Base-by-base conservation (phyloP, 805 yeast genomes). In the Candida coquimbonensis region DNA sequence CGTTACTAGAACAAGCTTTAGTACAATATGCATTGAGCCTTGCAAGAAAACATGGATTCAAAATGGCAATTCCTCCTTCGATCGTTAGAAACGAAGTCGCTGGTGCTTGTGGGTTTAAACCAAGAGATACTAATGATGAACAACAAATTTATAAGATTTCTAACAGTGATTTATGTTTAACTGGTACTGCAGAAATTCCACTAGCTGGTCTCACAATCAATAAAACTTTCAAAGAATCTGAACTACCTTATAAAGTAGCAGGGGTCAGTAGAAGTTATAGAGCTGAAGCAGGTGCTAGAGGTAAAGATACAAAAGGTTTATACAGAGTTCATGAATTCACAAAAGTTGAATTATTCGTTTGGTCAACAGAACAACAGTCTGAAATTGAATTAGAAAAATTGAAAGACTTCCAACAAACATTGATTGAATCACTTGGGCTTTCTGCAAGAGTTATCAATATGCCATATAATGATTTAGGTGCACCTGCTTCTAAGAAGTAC, bases 211-310 rank as follows among this genome's bases (percentile, higher is more conserved):
- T 83, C 50, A 80, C 78, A 44, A 75, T 83, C 6, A 75, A 83
- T 46, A 68, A 70, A 24, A 64, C 68, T 0, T 66, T 83, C 36
- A 58, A 63, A 7, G 54, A 69, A 34, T 39, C 57, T 1, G 64
- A 70, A 0, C 66, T 78, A 7, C 89, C 95, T 0, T 51, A 68
- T 13, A 80, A 77, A 55, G 68, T 77, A 27, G 93, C 80, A 12
- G 99, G 97, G 1, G 72, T 88, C 1, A 83, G 95, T 44, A 72
- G 97, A 51, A 79, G 96, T 50, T 93, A 81, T 60, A 72, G 99
- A 50, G 96, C 97, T 0, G 99, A 93, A 61, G 99, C 99, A 0
- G 99, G 98, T 3, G 93, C 98, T 2, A 76, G 96, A 46, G 99
- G 99, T 2, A 78, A 78, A 52, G 97, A 88, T 53, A 88, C 97